phyloP scores from a whole-genome alignment of 768 basidiomycete genomes.

The Xerocomellus chrysenteron region DNA sequence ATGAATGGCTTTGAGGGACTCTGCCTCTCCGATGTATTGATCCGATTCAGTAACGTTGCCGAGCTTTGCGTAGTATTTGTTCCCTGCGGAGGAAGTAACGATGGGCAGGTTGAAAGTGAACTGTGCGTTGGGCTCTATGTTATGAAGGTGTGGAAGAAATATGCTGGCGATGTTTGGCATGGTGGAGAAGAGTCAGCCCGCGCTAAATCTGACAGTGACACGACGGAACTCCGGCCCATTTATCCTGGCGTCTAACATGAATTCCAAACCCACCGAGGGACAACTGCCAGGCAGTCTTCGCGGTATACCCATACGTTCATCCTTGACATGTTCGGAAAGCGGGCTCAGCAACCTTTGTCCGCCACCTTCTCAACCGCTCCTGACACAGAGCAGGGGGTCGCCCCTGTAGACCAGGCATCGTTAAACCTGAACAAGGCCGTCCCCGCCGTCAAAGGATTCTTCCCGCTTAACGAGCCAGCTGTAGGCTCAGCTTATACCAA shows the following conservation, averaged over 20 bases:
- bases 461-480: conserved; percentile 57
- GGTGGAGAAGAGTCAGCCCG: not conserved
- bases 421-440: conserved; percentile 46
- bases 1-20: conserved; percentile 63
- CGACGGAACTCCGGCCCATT: not conserved
- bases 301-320: not conserved
- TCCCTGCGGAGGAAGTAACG: conserved; percentile 56
- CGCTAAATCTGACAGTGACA: not conserved
- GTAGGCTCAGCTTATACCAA: conserved; percentile 46
- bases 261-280: too few relatives aligned
- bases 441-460: conserved; percentile 52
- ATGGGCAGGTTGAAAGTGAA: conserved; percentile 48
- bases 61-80: conserved; percentile 60
- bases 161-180: conserved; percentile 18
- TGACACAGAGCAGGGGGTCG: not conserved
- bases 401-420: not conserved
- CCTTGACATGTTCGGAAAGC: not conserved
- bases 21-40: conserved; percentile 68
- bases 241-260: too few relatives aligned
- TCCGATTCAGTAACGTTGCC: conserved; percentile 54
- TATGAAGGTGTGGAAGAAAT: conserved; percentile 46
- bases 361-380: not conserved
- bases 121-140: conserved; percentile 49
- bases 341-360: not conserved
- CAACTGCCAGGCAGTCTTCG: too few relatives aligned